phyloP scores from a whole-genome alignment of 1,284 basidiomycete genomes.

The Anthracocystis setariae region DNA sequence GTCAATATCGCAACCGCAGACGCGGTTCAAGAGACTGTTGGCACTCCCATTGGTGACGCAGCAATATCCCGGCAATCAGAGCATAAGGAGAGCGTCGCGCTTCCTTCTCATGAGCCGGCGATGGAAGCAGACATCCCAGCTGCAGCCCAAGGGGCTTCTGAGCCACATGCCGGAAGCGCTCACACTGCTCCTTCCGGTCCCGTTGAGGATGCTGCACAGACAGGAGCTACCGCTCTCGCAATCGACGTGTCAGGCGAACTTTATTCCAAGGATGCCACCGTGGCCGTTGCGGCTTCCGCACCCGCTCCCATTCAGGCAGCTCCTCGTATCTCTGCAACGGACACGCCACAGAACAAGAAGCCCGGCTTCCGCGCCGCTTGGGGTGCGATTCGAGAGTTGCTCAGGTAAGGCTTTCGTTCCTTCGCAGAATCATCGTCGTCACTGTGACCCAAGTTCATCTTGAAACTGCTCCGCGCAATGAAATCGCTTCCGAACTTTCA shows the following conservation, averaged over 20 bases:
- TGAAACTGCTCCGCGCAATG: too few relatives aligned
- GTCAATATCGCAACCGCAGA: too few relatives aligned
- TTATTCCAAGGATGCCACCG: constrained; percentile 12
- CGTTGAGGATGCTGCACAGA: not conserved
- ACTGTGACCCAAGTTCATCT: too few relatives aligned
- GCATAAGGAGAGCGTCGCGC: not conserved
- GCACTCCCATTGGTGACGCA: too few relatives aligned
- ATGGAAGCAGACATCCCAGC: not conserved
- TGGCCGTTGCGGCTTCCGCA: not conserved
- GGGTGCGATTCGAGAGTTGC: constrained; percentile 28
- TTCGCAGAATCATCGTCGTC: too few relatives aligned
- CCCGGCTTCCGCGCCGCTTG: constrained; percentile 31
- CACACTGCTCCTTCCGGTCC: not conserved
- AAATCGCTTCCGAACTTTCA: too few relatives aligned
- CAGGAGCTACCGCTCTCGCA: not conserved
- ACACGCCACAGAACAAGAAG: constrained; percentile 16
- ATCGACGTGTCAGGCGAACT: constrained; percentile 24
- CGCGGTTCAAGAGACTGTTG: too few relatives aligned
- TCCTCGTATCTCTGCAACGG: not conserved
- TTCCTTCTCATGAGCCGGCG: not conserved
- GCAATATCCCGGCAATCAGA: not conserved
- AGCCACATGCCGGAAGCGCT: too few relatives aligned
- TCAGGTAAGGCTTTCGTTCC: constrained; percentile 10
- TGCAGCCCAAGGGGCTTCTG: not conserved
- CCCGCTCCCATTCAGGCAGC: not conserved